These are phyloP conservation scores for Boletus pseudo-olivaceus DNA, from an alignment of 768 basidiomycete species.

Conservation along the genomic window DNA sequence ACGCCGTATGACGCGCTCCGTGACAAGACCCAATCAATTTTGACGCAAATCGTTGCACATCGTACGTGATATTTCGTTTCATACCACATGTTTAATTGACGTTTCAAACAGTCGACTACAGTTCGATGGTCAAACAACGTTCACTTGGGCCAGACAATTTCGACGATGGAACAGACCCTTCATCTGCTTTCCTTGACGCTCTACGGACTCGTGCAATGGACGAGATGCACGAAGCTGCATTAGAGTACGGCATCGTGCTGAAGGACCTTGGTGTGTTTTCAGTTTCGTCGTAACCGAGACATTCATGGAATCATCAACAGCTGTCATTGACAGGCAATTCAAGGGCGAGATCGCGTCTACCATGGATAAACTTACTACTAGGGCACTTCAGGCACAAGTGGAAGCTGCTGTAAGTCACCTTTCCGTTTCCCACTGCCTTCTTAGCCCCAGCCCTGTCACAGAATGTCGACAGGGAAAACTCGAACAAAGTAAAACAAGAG, in stretches of 20 bases:
- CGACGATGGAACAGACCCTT: constrained; percentile 65
- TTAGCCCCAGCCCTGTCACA: constrained; percentile 22
- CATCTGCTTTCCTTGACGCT: constrained; percentile 79
- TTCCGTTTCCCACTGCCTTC: background rate
- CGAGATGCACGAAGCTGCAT: constrained; percentile 74
- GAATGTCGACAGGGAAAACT: constrained; percentile 86
- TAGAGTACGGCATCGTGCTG: constrained; percentile 80
- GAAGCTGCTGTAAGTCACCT: constrained; percentile 65
- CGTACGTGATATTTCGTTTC: constrained; percentile 36
- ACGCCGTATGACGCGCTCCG: constrained; percentile 76
- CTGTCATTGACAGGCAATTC: constrained; percentile 85
- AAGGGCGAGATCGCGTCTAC: constrained; percentile 84
- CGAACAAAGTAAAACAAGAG: constrained; percentile 83
- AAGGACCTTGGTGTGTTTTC: constrained; percentile 64
- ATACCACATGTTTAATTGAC: background rate
- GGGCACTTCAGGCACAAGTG: constrained; percentile 82
- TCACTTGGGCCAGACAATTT: constrained; percentile 73
- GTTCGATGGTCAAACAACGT: constrained; percentile 73
- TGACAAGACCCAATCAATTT: constrained; percentile 84
- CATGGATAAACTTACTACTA: constrained; percentile 82
- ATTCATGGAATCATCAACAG: constrained; percentile 34
- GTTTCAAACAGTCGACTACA: constrained; percentile 43
- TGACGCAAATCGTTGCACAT: constrained; percentile 84
- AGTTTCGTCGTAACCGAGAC: background rate
- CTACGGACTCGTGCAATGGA: constrained; percentile 82